phyloP scores from a whole-genome alignment of 2,329 filamentous ascomycete species.

The Verruconis gallopava region DNA sequence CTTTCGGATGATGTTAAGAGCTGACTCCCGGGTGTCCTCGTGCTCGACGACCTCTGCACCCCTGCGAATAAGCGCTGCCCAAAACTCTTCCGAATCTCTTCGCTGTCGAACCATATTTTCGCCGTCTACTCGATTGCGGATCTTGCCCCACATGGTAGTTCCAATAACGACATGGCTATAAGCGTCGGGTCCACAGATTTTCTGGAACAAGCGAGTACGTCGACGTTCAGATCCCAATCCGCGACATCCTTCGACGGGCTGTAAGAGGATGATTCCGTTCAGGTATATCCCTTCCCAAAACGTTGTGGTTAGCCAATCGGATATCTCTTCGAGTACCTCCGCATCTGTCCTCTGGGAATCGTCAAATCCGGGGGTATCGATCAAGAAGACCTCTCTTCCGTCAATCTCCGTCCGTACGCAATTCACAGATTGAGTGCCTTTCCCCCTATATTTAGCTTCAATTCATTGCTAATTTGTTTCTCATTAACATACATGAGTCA shows the following conservation, averaged over 20 bases:
- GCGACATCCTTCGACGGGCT: slow-evolving; percentile 20
- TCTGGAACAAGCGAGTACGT: slow-evolving; percentile 18
- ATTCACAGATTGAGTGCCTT: slow-evolving; percentile 10
- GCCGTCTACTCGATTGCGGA: slow-evolving; percentile 9
- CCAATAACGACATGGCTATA: slow-evolving; percentile 16
- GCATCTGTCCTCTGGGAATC: slow-evolving; percentile 18
- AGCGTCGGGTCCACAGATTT: slow-evolving; percentile 16
- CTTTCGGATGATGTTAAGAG: slow-evolving; percentile 11
- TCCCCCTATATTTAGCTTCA: not conserved
- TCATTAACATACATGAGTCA: slow-evolving; percentile 5
- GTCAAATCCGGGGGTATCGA: slow-evolving; percentile 25
- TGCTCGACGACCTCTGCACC: slow-evolving; percentile 14
- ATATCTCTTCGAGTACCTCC: slow-evolving; percentile 21
- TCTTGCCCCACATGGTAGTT: slow-evolving; percentile 15
- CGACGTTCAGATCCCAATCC: slow-evolving; percentile 13
- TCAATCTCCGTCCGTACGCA: slow-evolving; percentile 13
- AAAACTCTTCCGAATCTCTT: slow-evolving; percentile 15
- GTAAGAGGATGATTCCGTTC: slow-evolving; percentile 23
- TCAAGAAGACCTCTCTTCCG: slow-evolving; percentile 14
- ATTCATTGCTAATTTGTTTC: not conserved
- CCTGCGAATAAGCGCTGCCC: slow-evolving; percentile 13
- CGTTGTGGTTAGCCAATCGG: slow-evolving; percentile 15
- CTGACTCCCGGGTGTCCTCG: slow-evolving; percentile 13
- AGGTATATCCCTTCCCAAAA: slow-evolving; percentile 16
- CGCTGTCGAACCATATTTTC: slow-evolving; percentile 11